Base-by-base conservation (phyloP, 2,329 filamentous ascomycete genomes). In the Epichloe sibirici region DNA sequence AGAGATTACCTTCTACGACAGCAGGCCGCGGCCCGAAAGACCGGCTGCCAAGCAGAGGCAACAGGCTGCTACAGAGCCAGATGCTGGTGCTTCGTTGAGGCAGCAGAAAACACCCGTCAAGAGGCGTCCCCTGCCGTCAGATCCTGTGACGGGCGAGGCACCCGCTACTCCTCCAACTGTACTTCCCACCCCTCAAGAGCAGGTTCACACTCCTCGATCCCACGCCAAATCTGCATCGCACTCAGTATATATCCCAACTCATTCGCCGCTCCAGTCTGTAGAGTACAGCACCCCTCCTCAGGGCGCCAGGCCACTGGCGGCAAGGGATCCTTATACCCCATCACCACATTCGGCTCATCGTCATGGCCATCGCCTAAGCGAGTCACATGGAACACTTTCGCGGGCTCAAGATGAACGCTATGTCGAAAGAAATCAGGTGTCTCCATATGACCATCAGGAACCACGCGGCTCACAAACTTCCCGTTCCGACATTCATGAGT, bases 1-100 rank as follows among this genome's bases (percentile, higher is more conserved):
- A 57, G 93, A 98, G 70, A 84, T 96, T 69, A 98, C 93, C 43
- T 98, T 86, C 71, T 98, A 97, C 73, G 93, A 98, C 67, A 83
- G 79, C 52, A 79, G 91, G 28, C 86, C 89, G 21, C 93, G 93
- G 69, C 77, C 78, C 12, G 88, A 94, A 55, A 90, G 86, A 69
- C 71, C 76, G 1, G 71, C 70, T 7, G 76, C 80, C 55, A 83
- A 79, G 63, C 71, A 77, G 54, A 80, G 70, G 61, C 64, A 66
- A 35, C 64, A 68, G 43, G 59, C 67, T 48, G 56, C 65, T 23
- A 57, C 70, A 5, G 69, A 69, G 47, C 62, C 65, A 54, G 71
- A 68, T 54, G 61, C 63, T 51, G 60, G 63, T 52, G 68, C 61
- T 56, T 69, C 67, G 51, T 65, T 67, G 51, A 66, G 76, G 72